A percentile compares a stretch with the other conserved stretches of the same genome.
Conservation (phyloP, 2,329 filamentous ascomycete genomes). For the Zymoseptoria pseudotritici region DNA sequence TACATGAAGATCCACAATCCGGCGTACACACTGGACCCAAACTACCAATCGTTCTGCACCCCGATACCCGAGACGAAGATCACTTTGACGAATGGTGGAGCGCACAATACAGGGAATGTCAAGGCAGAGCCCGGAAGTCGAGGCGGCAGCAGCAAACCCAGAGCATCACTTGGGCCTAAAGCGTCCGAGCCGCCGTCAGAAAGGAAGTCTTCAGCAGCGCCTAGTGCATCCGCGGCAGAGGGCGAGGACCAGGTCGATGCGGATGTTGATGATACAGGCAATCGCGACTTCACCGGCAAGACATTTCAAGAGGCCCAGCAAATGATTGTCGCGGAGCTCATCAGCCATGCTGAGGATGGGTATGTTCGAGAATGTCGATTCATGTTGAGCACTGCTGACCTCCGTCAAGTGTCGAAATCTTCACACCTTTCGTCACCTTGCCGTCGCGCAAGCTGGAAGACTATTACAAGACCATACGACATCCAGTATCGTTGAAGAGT, state of each 20-base stretch:
- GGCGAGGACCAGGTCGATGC: constrained; percentile 10
- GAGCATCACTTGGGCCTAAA: constrained; percentile 14
- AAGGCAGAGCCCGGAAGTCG: constrained; percentile 19
- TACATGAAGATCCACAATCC: constrained; percentile 84
- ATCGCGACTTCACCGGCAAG: constrained; percentile 57
- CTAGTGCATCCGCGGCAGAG: constrained; percentile 17
- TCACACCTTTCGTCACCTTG: constrained; percentile 68
- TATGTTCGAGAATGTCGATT: constrained; percentile 33
- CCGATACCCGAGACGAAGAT: constrained; percentile 51
- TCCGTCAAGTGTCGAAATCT: constrained; percentile 53
- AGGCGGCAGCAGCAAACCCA: constrained; percentile 14
- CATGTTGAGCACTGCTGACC: constrained; percentile 3
- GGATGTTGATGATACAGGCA: constrained; percentile 9
- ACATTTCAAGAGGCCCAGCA: constrained; percentile 81
- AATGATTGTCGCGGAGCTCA: constrained; percentile 69
- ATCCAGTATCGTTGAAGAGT: constrained; percentile 70
- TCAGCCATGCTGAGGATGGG: constrained; percentile 60
- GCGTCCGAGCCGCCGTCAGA: constrained; percentile 23
- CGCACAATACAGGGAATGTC: constrained; percentile 12
- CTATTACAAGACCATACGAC: constrained; percentile 77
- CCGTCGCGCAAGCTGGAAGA: constrained; percentile 70
- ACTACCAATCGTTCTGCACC: constrained; percentile 66
- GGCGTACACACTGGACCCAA: constrained; percentile 60
- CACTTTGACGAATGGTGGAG: constrained; percentile 8
- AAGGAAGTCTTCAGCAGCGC: constrained; percentile 24